Conservation (phyloP, 805 yeast species). For the Wickerhamiella dianesei region DNA sequence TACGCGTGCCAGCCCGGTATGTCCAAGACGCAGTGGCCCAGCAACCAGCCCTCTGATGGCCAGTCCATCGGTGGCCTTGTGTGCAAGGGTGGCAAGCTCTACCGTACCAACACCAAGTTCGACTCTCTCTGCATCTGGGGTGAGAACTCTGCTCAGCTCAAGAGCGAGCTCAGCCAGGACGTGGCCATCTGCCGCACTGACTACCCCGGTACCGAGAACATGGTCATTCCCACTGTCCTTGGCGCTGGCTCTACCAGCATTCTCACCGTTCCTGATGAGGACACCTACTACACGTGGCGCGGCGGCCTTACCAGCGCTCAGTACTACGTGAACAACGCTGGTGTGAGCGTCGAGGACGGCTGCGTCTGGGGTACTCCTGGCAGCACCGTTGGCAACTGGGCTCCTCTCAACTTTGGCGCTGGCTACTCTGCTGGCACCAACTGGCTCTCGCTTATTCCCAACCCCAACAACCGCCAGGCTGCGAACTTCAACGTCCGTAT, state of each 20-base stretch:
- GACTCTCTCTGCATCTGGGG: constrained; percentile 85
- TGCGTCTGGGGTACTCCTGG: constrained; percentile 84
- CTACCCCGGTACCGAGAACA: constrained; percentile 98
- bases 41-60: constrained; percentile 74
- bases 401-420: constrained; percentile 90
- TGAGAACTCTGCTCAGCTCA: constrained; percentile 50
- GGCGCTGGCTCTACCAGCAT: constrained; percentile 50
- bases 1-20: constrained; percentile 97
- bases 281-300: constrained; percentile 65
- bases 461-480: constrained; percentile 69
- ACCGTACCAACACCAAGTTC: constrained; percentile 59
- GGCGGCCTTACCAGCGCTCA: constrained; percentile 82
- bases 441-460: constrained; percentile 84
- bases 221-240: constrained; percentile 86
- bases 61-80: constrained; percentile 85
- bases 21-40: constrained; percentile 98
- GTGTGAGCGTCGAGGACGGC: constrained; percentile 79
- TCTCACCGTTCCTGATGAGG: constrained; percentile 69
- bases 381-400: constrained; percentile 91
- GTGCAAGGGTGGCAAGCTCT: constrained; percentile 73
- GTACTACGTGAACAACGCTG: constrained; percentile 95
- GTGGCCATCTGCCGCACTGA: constrained; percentile 96
- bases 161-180: constrained; percentile 43
- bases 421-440: constrained; percentile 63
- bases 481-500: constrained; percentile 68